Evolutionary conservation across 2,329 filamentous ascomycete species (phyloP).

Genomic region (Tolypocladium ophioglossoides): DNA sequence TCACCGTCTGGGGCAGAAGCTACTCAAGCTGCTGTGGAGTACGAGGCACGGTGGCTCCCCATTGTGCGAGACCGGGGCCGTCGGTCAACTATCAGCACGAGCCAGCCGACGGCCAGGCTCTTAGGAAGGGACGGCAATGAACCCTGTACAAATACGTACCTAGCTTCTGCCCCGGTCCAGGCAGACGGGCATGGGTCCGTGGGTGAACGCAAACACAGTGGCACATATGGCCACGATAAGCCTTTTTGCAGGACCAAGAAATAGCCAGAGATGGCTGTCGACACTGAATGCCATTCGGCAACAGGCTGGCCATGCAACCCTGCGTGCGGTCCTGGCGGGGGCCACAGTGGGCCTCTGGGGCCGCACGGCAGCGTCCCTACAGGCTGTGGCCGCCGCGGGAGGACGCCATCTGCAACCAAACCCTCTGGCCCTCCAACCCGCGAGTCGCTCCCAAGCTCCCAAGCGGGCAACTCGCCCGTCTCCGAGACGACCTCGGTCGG

Average conservation of each 20-base stretch:
- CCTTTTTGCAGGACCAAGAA: neutral
- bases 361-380: neutral
- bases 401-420: neutral
- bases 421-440: constrained; percentile 1
- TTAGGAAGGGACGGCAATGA: neutral
- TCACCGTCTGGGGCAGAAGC: neutral
- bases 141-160: neutral
- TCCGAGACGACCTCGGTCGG: no score
- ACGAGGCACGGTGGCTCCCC: no score
- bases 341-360: neutral
- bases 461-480: no score
- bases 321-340: neutral
- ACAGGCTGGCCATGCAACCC: neutral
- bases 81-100: neutral
- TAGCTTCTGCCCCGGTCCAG: neutral
- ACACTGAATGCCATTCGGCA: neutral
- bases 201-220: no score
- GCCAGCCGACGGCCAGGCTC: neutral
- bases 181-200: no score
- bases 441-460: no score
- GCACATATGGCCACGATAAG: neutral
- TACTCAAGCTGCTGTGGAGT: no score
- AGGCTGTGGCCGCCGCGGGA: neutral
- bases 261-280: neutral
- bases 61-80: no score